These are phyloP conservation scores for Scheffersomyces quercinus DNA, from an alignment of 1,139 yeast species.

Conservation along the genomic window DNA sequence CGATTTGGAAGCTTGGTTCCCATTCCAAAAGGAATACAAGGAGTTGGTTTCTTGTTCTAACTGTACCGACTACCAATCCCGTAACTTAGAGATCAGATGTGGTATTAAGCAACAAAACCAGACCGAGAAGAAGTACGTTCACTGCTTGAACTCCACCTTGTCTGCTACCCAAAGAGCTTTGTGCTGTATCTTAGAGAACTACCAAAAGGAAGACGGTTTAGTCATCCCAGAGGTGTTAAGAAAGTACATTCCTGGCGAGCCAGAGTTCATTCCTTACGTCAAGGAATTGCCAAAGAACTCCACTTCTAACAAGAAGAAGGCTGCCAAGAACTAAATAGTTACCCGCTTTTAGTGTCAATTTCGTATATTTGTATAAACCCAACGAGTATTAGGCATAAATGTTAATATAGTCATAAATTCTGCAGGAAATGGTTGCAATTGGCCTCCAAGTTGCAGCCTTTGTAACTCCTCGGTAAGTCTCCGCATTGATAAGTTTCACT, in stretches of 20 bases:
- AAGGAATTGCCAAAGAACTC: constrained; percentile 94
- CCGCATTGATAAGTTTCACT: too few species aligned
- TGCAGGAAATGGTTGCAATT: too few species aligned
- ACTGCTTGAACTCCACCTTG: constrained; percentile 94
- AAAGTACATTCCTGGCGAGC: constrained; percentile 96
- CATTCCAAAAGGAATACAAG: constrained; percentile 97
- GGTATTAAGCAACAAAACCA: constrained; percentile 97
- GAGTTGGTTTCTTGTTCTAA: constrained; percentile 98
- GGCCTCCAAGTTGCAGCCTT: too few species aligned
- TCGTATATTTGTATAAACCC: not conserved
- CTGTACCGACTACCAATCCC: constrained; percentile 98
- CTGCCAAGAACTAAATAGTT: constrained; percentile 15
- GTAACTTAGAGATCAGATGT: constrained; percentile 97
- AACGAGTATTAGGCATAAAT: not conserved
- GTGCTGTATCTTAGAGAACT: constrained; percentile 95
- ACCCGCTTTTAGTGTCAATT: not conserved
- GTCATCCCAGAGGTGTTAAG: constrained; percentile 93
- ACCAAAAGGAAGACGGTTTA: constrained; percentile 95
- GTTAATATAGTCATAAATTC: not conserved
- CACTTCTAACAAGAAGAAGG: constrained; percentile 73
- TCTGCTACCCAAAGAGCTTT: constrained; percentile 98
- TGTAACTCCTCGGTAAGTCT: too few species aligned
- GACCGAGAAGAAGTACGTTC: constrained; percentile 96
- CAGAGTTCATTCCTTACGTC: constrained; percentile 88
- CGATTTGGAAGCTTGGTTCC: constrained; percentile 99